Percentiles rank a stretch among this genome's conserved stretches.
phyloP scores from a whole-genome alignment of 345 rosid genomes.

The Eucalyptus cloeziana region DNA sequence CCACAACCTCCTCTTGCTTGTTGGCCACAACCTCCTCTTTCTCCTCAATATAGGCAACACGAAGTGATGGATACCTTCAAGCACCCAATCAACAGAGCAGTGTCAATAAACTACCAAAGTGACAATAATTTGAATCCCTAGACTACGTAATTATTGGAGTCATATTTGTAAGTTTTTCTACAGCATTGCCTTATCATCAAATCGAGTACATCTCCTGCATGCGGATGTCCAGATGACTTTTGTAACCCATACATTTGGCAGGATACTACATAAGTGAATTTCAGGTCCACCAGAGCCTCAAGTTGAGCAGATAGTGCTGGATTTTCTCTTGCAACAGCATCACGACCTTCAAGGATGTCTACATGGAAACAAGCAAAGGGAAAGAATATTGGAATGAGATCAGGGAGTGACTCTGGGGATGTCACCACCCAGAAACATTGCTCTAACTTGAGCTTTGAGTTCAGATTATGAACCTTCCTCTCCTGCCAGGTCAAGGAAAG shows the following conservation, averaged over 20 bases:
- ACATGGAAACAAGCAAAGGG: constrained; percentile 12
- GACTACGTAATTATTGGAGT: neutral
- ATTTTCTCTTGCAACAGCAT: constrained; percentile 53
- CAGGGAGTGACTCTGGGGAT: neutral
- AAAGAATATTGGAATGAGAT: neutral
- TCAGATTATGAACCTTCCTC: constrained; percentile 44
- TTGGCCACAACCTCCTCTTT: constrained; percentile 54
- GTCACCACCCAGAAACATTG: neutral
- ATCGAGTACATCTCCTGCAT: constrained; percentile 67
- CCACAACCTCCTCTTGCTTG: constrained; percentile 50
- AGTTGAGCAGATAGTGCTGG: constrained; percentile 45
- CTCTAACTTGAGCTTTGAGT: neutral
- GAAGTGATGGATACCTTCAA: constrained; percentile 77
- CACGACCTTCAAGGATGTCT: constrained; percentile 85
- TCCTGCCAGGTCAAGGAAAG: constrained; percentile 78
- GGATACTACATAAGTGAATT: constrained; percentile 73
- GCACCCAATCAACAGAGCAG: neutral
- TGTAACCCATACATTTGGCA: constrained; percentile 83
- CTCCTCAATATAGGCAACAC: constrained; percentile 94
- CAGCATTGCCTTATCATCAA: constrained; percentile 66
- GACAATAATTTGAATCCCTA: neutral
- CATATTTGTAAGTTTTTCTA: neutral
- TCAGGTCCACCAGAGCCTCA: constrained; percentile 82
- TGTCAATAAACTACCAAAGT: neutral
- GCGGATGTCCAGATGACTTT: constrained; percentile 81